A percentile compares a stretch with the other conserved stretches of the same genome.
Evolutionary conservation across 305 asterid genomes (phyloP).

Genomic region (Ajuga reptans): DNA sequence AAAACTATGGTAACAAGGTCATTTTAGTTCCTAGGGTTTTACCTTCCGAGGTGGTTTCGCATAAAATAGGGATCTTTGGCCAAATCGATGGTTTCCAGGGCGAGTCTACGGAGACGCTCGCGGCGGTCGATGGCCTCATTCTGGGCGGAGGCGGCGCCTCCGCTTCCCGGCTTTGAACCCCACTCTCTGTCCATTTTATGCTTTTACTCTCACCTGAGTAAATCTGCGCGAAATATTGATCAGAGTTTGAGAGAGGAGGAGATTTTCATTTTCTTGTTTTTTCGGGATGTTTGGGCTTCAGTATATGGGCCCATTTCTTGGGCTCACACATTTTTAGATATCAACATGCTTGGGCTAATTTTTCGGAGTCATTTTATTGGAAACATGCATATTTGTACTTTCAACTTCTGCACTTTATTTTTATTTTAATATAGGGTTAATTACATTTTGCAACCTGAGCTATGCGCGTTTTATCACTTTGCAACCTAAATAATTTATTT

Average conservation of each 20-base stretch:
- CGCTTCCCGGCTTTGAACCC: constrained; percentile 99
- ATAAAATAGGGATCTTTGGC: constrained; percentile 95
- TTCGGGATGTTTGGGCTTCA: too few species aligned
- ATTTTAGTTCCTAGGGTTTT: constrained; percentile 23
- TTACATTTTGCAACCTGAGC: too few species aligned
- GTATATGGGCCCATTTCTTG: too few species aligned
- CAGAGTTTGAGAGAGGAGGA: background rate
- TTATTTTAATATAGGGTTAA: too few species aligned
- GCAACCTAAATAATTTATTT: too few species aligned
- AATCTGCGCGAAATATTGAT: constrained; percentile 8
- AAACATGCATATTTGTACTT: too few species aligned
- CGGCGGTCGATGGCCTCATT: constrained; percentile 95
- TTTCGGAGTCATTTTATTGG: too few species aligned
- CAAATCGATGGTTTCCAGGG: constrained; percentile 83
- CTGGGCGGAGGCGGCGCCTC: constrained; percentile 94
- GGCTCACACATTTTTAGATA: too few species aligned
- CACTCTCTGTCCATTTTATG: constrained; percentile 74
- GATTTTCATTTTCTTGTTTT: too few species aligned
- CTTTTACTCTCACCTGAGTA: background rate
- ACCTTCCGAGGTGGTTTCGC: constrained; percentile 96
- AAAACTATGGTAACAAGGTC: background rate
- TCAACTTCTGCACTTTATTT: too few species aligned
- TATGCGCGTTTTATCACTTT: too few species aligned
- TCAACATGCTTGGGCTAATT: too few species aligned
- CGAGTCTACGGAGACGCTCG: constrained; percentile 80